Evolutionary conservation across 1,284 basidiomycete species (phyloP).

Genomic region (Entoloma clypeatum): DNA sequence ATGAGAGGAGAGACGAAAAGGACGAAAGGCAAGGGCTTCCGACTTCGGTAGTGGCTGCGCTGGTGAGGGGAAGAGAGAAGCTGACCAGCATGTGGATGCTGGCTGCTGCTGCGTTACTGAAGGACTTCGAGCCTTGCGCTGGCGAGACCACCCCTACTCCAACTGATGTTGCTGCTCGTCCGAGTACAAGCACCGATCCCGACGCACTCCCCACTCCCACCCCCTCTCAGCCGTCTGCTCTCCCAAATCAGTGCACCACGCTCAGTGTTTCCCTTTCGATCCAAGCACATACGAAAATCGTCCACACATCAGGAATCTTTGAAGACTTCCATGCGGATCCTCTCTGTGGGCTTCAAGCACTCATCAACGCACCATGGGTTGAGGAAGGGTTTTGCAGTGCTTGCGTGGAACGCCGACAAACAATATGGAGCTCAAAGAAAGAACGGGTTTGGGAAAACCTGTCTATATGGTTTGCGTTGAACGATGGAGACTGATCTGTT

Average conservation of each 20-base stretch:
- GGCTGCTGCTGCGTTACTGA: constrained; percentile 7
- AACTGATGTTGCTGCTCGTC: background rate
- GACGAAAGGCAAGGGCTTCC: background rate
- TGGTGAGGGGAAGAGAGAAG: constrained; percentile 11
- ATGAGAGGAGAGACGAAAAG: background rate
- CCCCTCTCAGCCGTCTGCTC: no score
- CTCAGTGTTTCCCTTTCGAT: constrained; percentile 5
- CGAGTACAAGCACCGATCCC: background rate
- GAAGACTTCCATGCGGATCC: constrained; percentile 17
- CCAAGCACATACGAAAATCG: constrained; percentile 15
- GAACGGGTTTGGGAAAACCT: constrained; percentile 21
- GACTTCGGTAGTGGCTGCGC: constrained; percentile 6
- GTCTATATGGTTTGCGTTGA: constrained; percentile 19
- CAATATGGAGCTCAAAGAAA: constrained; percentile 15
- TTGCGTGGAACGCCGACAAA: constrained; percentile 17
- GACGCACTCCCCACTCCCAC: background rate
- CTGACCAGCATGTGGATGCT: constrained; percentile 11
- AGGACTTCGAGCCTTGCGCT: constrained; percentile 12
- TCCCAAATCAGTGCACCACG: constrained; percentile 6
- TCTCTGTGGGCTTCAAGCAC: constrained; percentile 19
- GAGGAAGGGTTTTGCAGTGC: constrained; percentile 18
- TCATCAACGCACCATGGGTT: constrained; percentile 20
- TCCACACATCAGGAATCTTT: constrained; percentile 14
- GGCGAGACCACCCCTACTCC: background rate
- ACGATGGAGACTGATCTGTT: no score